These are phyloP conservation scores for Dryadomyces quercus-mongolicae DNA, from an alignment of 2,329 filamentous ascomycete species.

Conservation along the genomic window DNA sequence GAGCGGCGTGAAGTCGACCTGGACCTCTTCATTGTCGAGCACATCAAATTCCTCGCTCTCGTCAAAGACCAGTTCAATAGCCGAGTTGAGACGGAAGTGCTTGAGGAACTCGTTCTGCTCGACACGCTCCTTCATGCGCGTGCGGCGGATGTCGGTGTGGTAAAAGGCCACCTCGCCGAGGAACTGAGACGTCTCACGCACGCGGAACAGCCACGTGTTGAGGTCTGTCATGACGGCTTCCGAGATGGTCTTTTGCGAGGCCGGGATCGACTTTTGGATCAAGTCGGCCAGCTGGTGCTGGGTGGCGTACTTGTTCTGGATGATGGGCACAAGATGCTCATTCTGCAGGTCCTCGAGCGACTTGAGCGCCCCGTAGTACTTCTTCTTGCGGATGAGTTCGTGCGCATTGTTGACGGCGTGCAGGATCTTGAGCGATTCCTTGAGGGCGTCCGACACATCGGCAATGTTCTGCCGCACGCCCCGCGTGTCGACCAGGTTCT, in stretches of 20 bases:
- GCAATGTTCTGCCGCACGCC: constrained; percentile 91
- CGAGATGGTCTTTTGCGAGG: constrained; percentile 83
- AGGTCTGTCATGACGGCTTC: constrained; percentile 95
- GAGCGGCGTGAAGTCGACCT: constrained; percentile 87
- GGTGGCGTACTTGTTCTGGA: constrained; percentile 74
- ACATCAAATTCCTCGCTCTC: constrained; percentile 94
- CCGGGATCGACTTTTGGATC: constrained; percentile 90
- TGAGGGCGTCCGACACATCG: constrained; percentile 77
- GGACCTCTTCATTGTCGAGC: constrained; percentile 85
- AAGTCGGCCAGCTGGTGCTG: constrained; percentile 91
- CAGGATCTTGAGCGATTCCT: constrained; percentile 83
- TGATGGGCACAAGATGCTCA: constrained; percentile 66
- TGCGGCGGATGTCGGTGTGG: constrained; percentile 78
- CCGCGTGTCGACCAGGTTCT: constrained; percentile 82
- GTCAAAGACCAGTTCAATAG: constrained; percentile 89
- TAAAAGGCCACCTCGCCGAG: constrained; percentile 94
- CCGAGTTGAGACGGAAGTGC: constrained; percentile 86
- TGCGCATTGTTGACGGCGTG: constrained; percentile 90
- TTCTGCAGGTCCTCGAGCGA: constrained; percentile 93
- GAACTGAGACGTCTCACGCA: constrained; percentile 92
- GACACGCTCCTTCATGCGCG: constrained; percentile 69
- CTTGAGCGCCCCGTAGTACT: constrained; percentile 88
- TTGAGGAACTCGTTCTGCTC: constrained; percentile 63
- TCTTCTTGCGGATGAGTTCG: constrained; percentile 82
- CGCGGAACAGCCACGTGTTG: constrained; percentile 92